phyloP scores from a whole-genome alignment of 352 stramenopile genomes.

The Phytophthora kernoviae region DNA sequence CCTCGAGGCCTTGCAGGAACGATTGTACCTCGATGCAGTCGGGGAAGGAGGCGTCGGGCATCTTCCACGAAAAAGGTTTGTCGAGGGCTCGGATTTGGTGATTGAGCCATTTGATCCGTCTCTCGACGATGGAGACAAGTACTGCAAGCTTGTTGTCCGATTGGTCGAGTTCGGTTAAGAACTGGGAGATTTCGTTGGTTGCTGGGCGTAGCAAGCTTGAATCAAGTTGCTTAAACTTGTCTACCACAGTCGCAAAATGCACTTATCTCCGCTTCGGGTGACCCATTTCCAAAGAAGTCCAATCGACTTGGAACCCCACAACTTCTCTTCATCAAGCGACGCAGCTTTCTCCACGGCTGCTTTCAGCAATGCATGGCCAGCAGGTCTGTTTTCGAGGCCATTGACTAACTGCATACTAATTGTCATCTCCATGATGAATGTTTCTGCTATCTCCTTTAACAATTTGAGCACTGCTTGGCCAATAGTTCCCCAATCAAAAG shows the following conservation, averaged over 20 bases:
- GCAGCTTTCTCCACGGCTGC: background rate
- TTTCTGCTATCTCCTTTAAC: background rate
- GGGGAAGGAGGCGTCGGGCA: slow-evolving; percentile 11
- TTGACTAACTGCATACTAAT: slow-evolving; percentile 5
- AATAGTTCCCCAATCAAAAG: slow-evolving; percentile 14
- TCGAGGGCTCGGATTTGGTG: slow-evolving; percentile 3
- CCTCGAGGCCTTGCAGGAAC: slow-evolving; percentile 21
- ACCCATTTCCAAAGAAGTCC: slow-evolving; percentile 9
- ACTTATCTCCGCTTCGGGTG: slow-evolving; percentile 2
- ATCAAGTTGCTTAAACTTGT: background rate
- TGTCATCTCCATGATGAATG: background rate
- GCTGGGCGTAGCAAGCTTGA: background rate
- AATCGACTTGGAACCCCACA: background rate
- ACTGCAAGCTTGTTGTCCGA: background rate
- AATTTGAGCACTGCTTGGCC: background rate
- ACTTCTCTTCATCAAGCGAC: background rate
- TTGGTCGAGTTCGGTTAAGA: background rate
- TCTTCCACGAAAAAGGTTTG: slow-evolving; percentile 26
- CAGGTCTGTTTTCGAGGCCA: background rate
- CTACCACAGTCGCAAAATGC: background rate
- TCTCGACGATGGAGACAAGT: background rate
- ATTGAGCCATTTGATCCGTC: slow-evolving; percentile 16
- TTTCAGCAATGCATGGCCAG: slow-evolving; percentile 2
- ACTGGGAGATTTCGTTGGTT: background rate
- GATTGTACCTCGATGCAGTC: slow-evolving; percentile 11